Conservation (phyloP, 345 rosid genomes). For the Aurinia saxatilis region DNA sequence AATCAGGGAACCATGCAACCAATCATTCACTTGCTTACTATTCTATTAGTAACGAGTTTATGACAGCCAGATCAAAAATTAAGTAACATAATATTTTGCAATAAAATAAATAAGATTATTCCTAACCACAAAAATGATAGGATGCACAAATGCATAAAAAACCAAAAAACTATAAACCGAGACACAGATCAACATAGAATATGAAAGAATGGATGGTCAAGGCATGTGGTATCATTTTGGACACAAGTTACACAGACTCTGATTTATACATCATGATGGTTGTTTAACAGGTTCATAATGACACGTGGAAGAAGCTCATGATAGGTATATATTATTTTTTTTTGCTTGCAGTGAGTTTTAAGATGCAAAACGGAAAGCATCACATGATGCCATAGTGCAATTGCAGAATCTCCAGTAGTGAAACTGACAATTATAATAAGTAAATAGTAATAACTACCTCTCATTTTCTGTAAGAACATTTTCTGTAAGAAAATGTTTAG, state of each 20-base stretch:
- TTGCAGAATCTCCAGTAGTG: conserved; percentile 2
- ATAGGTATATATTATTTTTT: not conserved
- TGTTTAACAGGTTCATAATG: not conserved
- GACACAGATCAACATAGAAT: too few relatives aligned
- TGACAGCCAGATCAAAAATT: not conserved
- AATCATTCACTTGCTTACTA: not conserved
- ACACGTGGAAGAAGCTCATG: conserved; percentile 45
- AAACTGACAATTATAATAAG: not conserved
- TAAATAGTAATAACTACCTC: not conserved
- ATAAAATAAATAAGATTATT: not conserved
- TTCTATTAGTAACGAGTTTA: not conserved
- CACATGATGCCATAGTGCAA: conserved; percentile 13
- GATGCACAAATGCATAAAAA: not conserved
- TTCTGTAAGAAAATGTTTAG: not conserved
- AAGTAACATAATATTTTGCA: not conserved
- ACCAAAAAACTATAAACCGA: not conserved
- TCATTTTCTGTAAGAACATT: not conserved
- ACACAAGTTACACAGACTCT: not conserved
- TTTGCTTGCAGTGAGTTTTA: conserved; percentile 17
- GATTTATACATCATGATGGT: not conserved
- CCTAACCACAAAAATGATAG: not conserved
- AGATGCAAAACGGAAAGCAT: conserved; percentile 28
- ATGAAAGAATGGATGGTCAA: not conserved
- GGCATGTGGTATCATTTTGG: conserved; percentile 15
- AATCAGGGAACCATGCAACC: not conserved